Evolutionary conservation across 306 rosid genomes (phyloP), one percentile per base, ranked within the genome.

Genomic region (Medicago ruthenica): DNA sequence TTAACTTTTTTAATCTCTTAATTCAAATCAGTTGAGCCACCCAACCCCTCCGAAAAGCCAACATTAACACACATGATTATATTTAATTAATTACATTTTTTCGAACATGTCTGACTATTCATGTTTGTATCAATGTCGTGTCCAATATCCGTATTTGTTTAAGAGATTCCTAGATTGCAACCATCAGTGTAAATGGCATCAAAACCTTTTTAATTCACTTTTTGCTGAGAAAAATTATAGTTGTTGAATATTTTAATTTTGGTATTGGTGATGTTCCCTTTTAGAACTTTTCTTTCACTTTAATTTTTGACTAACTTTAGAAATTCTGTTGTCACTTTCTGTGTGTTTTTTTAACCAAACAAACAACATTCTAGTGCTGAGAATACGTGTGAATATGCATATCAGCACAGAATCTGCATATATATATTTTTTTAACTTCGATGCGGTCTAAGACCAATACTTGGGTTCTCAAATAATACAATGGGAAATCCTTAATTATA

Each of bases 181-280:
- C 31, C 51, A 64, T 79, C 73, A 80, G 73, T 89, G 91, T 90
- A 88, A 78, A 86, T 83, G 78, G 73, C 73, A 58, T 86, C 76
- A 75, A 76, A 18, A 37, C 45, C 24, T 20, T 67, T 55, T 66
- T 40, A 20, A 9, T 51, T 50, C 3, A 55, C 14, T 42, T 74
- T 50, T 67, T 16, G 59, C 12, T 16, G n/a, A 67, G 41, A 17
- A 14, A 15, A 66, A 10, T n/a, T 13, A 2, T 4, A 37, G 16
- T 9, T 21, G 15, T 37, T 40, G 31, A 24, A 40, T 21, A 22
- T 9, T 66, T 53, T 14, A 2, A 44, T 74, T 47, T 48, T 75
- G 50, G 34, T 60, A 14, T 71, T 48, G 66, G 65, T 55, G n/a
- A 11, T 58, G 15, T 24, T 24, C 17, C 9, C 21, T 22, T 22